phyloP scores from a whole-genome alignment of 441 rosid species.

The Euphorbia celastroides region DNA sequence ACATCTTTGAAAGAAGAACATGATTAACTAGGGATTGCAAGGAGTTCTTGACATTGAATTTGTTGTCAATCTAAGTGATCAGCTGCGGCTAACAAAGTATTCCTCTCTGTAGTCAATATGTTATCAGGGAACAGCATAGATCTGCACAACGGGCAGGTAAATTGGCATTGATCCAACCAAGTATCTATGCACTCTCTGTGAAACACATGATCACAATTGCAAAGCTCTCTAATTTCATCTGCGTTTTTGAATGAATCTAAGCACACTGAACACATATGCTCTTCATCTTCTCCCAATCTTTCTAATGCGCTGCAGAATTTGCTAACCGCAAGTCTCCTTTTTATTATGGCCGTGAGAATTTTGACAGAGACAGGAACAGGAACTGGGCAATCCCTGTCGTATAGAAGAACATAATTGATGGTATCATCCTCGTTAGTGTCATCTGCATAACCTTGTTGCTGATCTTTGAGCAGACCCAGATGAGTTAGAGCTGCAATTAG shows the following conservation, averaged over 20 bases:
- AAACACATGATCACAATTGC: conserved; percentile 34
- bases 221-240: conserved; percentile 28
- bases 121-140: conserved; percentile 21
- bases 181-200: conserved; percentile 33
- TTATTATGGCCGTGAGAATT: conserved; percentile 18
- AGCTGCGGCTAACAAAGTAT: not conserved
- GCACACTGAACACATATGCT: conserved; percentile 25
- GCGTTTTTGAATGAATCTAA: conserved; percentile 17
- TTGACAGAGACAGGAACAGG: conserved; percentile 21
- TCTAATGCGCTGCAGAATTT: conserved; percentile 9
- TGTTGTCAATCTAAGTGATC: not conserved
- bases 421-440: conserved; percentile 6
- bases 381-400: conserved; percentile 17
- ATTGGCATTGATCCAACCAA: conserved; percentile 30
- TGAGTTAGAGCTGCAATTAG: conserved; percentile 6
- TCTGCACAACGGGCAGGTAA: conserved; percentile 37
- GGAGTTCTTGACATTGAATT: no score
- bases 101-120: not conserved
- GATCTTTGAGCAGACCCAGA: conserved; percentile 22
- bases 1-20: no score
- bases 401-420: conserved; percentile 18
- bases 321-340: conserved; percentile 21
- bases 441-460: not conserved
- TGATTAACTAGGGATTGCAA: no score
- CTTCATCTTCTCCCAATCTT: conserved; percentile 1